Evolutionary conservation across 1,139 yeast species (phyloP), one percentile per base, ranked within the genome.

Genomic region (Magnusiomyces ingens): DNA sequence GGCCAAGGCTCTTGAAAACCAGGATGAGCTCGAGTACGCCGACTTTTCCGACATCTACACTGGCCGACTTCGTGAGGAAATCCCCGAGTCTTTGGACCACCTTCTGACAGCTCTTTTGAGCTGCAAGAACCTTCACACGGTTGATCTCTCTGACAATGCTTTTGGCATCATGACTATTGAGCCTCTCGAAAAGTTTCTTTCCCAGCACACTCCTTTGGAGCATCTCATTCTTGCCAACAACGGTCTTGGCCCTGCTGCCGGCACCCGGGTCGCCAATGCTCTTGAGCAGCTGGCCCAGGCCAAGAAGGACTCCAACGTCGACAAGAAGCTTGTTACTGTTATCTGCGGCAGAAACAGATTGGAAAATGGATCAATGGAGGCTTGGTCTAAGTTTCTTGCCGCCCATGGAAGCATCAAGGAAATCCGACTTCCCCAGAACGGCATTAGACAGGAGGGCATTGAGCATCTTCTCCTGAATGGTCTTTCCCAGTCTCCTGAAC

Each of bases 171-270:
- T 94, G 67, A 87, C 98, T 36, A 89, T 93, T 58, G 95, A 85
- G 58, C 95, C 94, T 13, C 78, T 93, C 58, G 96, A 91, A 66
- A 76, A 74, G 40, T 91, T 85, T 64, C 75, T 94, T 59, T 73
- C 87, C 15, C 77, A 82, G 62, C 96, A 95, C 48, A 77, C 81
- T 17, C 82, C 95, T 26, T 73, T 93, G 56, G 85, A 87, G 69
- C 96, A 93, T 67, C 78, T 94, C 68, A 83, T 88, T 59, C 75
- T 94, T 59, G 85, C 96, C 49, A 93, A 93, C 71, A 93, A 94
- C 68, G 99, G 99, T 53, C 84, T 93, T 82, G 99, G 99, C 21
- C 99, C 99, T 35, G 86, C 85, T 69, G 96, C 98, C 0, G 99
- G 99, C 62, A 85, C 94, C 52, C 80, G 96, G 69, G 86, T 93